These are phyloP conservation scores for Lophiotrema nucula DNA, from an alignment of 495 filamentous ascomycete genomes.

Conservation along the genomic window DNA sequence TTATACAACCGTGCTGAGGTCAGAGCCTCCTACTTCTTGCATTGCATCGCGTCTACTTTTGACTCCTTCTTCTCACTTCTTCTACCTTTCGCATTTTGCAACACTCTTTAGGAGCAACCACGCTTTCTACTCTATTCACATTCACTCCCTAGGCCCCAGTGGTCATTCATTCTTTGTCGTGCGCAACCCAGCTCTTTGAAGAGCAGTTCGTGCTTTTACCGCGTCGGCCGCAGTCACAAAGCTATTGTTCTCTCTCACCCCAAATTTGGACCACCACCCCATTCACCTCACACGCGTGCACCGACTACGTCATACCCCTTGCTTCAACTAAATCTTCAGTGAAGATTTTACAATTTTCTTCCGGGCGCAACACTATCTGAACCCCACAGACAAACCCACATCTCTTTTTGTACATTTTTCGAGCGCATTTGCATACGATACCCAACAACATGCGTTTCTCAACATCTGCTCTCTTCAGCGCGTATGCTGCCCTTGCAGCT, in stretches of 20 bases:
- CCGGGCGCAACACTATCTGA: not conserved
- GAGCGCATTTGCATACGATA: slow-evolving; percentile 2
- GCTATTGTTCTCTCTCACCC: not conserved
- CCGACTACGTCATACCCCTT: too few species aligned
- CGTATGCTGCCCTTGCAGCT: slow-evolving; percentile 31
- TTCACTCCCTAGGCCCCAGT: not conserved
- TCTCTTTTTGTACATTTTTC: too few species aligned
- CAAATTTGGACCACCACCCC: not conserved
- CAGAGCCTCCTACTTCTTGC: too few species aligned
- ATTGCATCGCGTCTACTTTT: too few species aligned
- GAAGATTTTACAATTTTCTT: slow-evolving; percentile 4
- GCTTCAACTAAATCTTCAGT: not conserved
- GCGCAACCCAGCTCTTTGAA: not conserved
- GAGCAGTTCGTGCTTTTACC: slow-evolving; percentile 8
- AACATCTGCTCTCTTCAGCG: slow-evolving; percentile 5
- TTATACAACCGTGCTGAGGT: too few species aligned
- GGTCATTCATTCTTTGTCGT: slow-evolving; percentile 11
- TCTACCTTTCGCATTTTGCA: slow-evolving; percentile 5
- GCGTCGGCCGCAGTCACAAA: not conserved
- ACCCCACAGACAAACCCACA: not conserved
- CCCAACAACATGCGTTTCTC: slow-evolving; percentile 25
- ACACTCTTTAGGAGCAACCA: slow-evolving; percentile 3
- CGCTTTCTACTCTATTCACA: slow-evolving; percentile 12
- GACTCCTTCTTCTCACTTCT: not conserved
- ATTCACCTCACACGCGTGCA: too few species aligned